Percentiles rank a stretch among this genome's conserved stretches.
Conservation (phyloP, 2,329 filamentous ascomycete genomes). For the Onygenales sp. region DNA sequence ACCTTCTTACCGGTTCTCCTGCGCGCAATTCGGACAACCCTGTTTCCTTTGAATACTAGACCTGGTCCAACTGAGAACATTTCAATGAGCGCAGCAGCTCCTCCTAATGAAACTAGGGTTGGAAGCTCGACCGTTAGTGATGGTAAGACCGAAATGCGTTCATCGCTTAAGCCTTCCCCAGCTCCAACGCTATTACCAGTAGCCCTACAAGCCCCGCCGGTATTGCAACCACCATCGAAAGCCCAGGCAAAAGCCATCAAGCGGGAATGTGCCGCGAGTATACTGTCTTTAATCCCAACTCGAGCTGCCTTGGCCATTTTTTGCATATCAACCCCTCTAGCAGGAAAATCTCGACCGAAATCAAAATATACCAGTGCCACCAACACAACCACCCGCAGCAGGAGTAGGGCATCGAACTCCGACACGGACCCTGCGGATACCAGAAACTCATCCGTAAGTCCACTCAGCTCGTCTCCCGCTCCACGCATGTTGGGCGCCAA, state of each 20-base stretch:
- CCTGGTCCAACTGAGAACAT: constrained; percentile 1
- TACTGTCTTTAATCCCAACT: constrained; percentile 35
- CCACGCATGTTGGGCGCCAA: not conserved
- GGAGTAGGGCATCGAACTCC: not conserved
- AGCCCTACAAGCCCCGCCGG: constrained; percentile 5
- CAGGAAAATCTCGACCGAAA: not conserved
- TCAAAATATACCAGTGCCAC: not conserved
- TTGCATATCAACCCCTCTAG: constrained; percentile 5
- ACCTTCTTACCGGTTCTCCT: constrained; percentile 54
- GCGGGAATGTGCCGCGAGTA: constrained; percentile 33
- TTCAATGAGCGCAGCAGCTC: constrained; percentile 3
- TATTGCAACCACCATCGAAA: constrained; percentile 14
- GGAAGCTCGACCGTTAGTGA: constrained; percentile 9
- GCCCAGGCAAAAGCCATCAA: constrained; percentile 31
- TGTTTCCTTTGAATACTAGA: constrained; percentile 57
- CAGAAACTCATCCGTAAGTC: not conserved
- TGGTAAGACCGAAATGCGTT: not conserved
- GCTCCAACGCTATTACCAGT: constrained; percentile 4
- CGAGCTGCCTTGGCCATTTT: constrained; percentile 28
- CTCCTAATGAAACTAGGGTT: constrained; percentile 15
- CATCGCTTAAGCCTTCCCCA: constrained; percentile 9
- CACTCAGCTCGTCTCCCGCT: not conserved
- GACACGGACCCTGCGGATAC: not conserved
- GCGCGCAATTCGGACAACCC: constrained; percentile 55
- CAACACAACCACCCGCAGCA: not conserved